Evolutionary conservation across 2,329 filamentous ascomycete species (phyloP).

Genomic region (Blastomyces parvus): DNA sequence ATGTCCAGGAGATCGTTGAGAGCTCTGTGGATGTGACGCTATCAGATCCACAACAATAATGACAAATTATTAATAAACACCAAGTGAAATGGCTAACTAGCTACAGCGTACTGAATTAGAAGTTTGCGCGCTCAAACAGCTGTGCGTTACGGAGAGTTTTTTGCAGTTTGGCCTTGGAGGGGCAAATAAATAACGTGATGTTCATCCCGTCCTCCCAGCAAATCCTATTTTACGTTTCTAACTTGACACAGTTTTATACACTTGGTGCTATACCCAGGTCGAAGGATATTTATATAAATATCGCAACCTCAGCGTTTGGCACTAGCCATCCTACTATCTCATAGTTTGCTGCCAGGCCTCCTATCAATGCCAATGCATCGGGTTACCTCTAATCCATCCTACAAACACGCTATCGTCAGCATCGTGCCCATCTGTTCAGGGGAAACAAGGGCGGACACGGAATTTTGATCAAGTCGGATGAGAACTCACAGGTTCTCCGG

Average conservation of each 20-base stretch:
- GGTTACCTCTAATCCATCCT: slow-evolving; percentile 59
- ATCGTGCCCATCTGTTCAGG: neutral
- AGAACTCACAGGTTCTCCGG: slow-evolving; percentile 50
- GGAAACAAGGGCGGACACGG: neutral
- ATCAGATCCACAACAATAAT: no score
- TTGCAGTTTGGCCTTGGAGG: neutral
- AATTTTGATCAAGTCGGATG: slow-evolving; percentile 7
- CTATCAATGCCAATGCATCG: slow-evolving; percentile 41
- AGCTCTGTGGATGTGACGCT: no score
- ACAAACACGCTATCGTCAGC: slow-evolving; percentile 18
- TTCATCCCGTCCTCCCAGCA: no score
- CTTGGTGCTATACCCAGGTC: no score
- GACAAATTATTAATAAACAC: no score
- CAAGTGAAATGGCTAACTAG: no score
- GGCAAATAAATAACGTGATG: neutral
- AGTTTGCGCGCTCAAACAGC: no score
- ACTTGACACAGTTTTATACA: no score
- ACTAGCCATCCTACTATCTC: neutral
- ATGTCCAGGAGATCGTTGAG: no score
- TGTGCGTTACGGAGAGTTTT: no score
- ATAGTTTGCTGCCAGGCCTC: neutral
- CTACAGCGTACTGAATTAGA: no score
- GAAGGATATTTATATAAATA: neutral
- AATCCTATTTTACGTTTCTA: no score
- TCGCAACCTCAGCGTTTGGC: neutral